A percentile compares a stretch with the other conserved stretches of the same genome.
Evolutionary conservation across 2,329 filamentous ascomycete species (phyloP).

Genomic region (Fusarium sp.): DNA sequence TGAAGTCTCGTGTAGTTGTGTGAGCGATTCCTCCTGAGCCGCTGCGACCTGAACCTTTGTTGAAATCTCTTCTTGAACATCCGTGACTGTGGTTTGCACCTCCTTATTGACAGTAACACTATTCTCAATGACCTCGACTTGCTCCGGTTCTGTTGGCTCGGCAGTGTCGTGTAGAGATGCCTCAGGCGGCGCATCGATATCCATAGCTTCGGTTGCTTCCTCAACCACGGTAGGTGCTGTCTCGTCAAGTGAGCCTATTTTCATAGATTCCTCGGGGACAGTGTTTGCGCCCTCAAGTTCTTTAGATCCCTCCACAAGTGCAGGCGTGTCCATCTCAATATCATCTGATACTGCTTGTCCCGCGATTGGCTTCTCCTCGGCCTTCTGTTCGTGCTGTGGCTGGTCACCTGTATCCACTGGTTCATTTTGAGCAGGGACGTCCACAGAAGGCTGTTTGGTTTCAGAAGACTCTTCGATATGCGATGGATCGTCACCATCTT

Average conservation of each 20-base stretch:
- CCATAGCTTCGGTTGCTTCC: constrained; percentile 38
- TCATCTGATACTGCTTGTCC: constrained; percentile 19
- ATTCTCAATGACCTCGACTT: constrained; percentile 24
- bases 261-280: neutral
- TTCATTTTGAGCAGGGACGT: neutral
- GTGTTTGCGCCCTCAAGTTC: neutral
- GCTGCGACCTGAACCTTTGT: constrained; percentile 4
- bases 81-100: constrained; percentile 15
- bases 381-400: neutral
- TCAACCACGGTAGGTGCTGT: neutral
- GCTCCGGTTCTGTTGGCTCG: constrained; percentile 7
- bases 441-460: constrained; percentile 9
- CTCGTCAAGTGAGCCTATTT: constrained; percentile 1
- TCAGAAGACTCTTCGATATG: constrained; percentile 1
- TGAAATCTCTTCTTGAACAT: constrained; percentile 8
- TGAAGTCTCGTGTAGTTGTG: constrained; percentile 18
- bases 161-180: neutral
- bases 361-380: neutral
- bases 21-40: constrained; percentile 12
- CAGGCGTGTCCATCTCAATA: constrained; percentile 11
- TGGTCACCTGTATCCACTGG: neutral
- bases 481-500: neutral
- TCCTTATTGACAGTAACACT: constrained; percentile 20
- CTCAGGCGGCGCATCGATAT: constrained; percentile 33
- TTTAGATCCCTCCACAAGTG: constrained; percentile 6